These are phyloP conservation scores for Phytophthora macrochlamydospora DNA, from an alignment of 352 stramenopile species.

Conservation along the genomic window DNA sequence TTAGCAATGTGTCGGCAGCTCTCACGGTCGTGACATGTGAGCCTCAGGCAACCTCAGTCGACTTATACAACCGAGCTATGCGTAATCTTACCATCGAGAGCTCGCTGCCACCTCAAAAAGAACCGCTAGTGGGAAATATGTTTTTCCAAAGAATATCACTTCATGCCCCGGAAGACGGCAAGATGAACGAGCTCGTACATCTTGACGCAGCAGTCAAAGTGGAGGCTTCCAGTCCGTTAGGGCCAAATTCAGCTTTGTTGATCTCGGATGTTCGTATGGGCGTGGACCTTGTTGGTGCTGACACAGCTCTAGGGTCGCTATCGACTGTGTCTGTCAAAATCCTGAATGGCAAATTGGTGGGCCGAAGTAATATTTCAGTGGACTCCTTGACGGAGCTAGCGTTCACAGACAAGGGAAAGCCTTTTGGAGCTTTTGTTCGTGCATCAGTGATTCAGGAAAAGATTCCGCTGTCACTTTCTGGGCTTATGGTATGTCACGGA, in stretches of 20 bases:
- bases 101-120: conserved; percentile 58
- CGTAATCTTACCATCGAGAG: conserved; percentile 72
- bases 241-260: conserved; percentile 56
- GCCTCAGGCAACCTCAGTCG: conserved; percentile 60
- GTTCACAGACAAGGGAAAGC: conserved; percentile 43
- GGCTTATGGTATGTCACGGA: conserved; percentile 61
- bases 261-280: conserved; percentile 69
- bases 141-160: conserved; percentile 70
- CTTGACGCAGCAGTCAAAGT: conserved; percentile 63
- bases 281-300: conserved; percentile 50
- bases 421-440: conserved; percentile 77
- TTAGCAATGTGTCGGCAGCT: conserved; percentile 58
- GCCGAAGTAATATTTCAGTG: conserved; percentile 75
- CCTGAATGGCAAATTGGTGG: conserved; percentile 55
- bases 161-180: conserved; percentile 42
- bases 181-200: conserved; percentile 49
- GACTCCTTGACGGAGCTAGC: conserved; percentile 55
- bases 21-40: conserved; percentile 71
- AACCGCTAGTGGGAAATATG: conserved; percentile 63
- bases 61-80: conserved; percentile 78
- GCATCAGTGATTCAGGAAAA: conserved; percentile 55
- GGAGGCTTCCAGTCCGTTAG: conserved; percentile 72
- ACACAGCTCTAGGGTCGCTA: conserved; percentile 52
- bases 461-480: conserved; percentile 53
- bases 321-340: conserved; percentile 61